Conservation (phyloP, 371 early-diverging fungal genomes). For the Syncephalastrum contaminatum region DNA sequence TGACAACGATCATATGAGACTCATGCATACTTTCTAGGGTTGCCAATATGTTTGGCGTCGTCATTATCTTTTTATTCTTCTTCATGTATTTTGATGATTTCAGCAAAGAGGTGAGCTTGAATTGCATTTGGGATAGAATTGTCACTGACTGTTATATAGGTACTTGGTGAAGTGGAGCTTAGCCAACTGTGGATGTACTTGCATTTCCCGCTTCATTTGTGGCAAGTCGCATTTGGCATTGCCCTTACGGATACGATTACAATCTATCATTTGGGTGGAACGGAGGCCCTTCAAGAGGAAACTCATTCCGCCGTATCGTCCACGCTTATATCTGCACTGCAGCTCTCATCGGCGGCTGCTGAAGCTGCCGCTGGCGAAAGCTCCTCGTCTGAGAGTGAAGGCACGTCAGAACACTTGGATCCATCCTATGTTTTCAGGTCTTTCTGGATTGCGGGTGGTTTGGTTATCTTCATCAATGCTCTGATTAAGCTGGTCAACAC, state of each 20-base stretch:
- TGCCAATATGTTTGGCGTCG: constrained; percentile 45
- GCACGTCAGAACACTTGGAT: constrained; percentile 6
- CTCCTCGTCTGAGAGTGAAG: constrained; percentile 1
- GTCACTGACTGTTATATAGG: constrained; percentile 7
- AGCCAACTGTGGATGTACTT: constrained; percentile 61
- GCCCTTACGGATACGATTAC: constrained; percentile 51
- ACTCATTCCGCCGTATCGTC: constrained; percentile 3
- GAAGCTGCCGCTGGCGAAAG: constrained; percentile 5
- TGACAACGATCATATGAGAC: not conserved
- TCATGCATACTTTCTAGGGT: constrained; percentile 16
- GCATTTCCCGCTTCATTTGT: constrained; percentile 59
- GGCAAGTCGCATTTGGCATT: constrained; percentile 59
- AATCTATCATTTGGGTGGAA: constrained; percentile 26
- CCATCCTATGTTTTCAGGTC: constrained; percentile 31
- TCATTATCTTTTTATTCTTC: constrained; percentile 49
- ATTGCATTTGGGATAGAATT: not conserved
- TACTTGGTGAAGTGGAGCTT: constrained; percentile 23
- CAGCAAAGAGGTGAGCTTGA: constrained; percentile 28
- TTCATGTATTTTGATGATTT: constrained; percentile 59
- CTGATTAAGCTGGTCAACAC: constrained; percentile 44
- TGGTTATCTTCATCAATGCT: constrained; percentile 41
- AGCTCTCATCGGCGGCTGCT: constrained; percentile 12
- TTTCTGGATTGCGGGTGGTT: constrained; percentile 45
- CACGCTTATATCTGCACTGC: constrained; percentile 12
- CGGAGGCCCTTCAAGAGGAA: constrained; percentile 11